Percentiles rank a stretch among this genome's conserved stretches.
Evolutionary conservation across 2,329 filamentous ascomycete genomes (phyloP).

Genomic region (Hirsutella rhossiliensis): DNA sequence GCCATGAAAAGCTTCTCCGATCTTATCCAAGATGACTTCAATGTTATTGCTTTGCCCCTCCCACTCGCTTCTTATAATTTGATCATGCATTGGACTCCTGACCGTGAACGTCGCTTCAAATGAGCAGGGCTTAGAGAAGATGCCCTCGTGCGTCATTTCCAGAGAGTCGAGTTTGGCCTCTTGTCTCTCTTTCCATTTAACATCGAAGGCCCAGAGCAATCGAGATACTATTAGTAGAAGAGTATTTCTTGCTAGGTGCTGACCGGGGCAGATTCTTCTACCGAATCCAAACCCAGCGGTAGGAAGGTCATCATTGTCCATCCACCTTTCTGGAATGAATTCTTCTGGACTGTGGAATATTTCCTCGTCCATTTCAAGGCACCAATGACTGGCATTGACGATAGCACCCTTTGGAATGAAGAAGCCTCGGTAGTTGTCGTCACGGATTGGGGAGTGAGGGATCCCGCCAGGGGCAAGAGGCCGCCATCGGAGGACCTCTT

Average conservation of each 20-base stretch:
- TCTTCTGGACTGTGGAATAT: neutral
- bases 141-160: neutral
- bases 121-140: neutral
- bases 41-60: neutral
- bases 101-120: neutral
- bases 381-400: slow-evolving; percentile 1
- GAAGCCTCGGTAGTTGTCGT: slow-evolving; percentile 34
- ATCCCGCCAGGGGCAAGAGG: slow-evolving; percentile 31
- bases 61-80: neutral
- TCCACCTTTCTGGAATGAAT: slow-evolving; percentile 3
- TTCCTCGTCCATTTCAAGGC: slow-evolving; percentile 1
- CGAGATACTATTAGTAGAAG: neutral
- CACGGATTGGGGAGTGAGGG: slow-evolving; percentile 35
- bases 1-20: neutral
- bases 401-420: slow-evolving; percentile 27
- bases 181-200: neutral
- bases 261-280: slow-evolving; percentile 1
- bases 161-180: neutral
- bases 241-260: neutral
- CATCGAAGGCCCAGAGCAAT: slow-evolving; percentile 1
- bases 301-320: slow-evolving; percentile 1
- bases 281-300: slow-evolving; percentile 3
- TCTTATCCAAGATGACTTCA: neutral
- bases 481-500: slow-evolving; percentile 44
- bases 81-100: neutral